phyloP scores from a whole-genome alignment of 495 filamentous ascomycete species.

The Talaromyces thailandensis region DNA sequence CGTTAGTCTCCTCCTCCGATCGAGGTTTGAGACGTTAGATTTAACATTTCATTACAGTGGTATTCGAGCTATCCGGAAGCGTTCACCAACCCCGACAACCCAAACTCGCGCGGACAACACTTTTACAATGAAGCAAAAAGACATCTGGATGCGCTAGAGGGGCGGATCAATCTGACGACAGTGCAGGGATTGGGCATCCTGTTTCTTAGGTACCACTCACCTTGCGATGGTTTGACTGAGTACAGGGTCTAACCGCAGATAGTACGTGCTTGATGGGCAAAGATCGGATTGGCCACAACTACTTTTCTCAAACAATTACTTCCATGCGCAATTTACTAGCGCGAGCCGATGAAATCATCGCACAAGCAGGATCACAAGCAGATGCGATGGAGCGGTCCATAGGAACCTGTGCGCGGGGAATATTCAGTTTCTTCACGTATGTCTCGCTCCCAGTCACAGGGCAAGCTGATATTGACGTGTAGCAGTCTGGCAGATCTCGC shows the following conservation, averaged over 20 bases:
- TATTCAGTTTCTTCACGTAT: conserved; percentile 5
- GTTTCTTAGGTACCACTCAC: background rate
- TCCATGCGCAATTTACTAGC: background rate
- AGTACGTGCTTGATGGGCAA: conserved; percentile 7
- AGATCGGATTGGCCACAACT: conserved; percentile 3
- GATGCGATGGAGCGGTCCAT: conserved; percentile 4
- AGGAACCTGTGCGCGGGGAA: background rate
- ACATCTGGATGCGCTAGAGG: conserved; percentile 10
- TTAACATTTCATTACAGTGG: conserved; percentile 3
- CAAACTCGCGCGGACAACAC: conserved; percentile 12
- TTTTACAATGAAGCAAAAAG: conserved; percentile 12
- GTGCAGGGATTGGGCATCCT: conserved; percentile 10
- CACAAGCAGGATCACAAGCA: background rate
- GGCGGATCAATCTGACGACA: conserved; percentile 8
- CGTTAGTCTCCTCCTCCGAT: conserved; percentile 8
- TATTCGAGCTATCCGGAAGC: conserved; percentile 15
- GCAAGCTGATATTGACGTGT: background rate
- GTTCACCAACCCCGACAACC: conserved; percentile 9
- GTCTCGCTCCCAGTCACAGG: background rate
- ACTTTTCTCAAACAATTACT: conserved; percentile 2
- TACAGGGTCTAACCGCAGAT: background rate
- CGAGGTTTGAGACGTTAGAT: background rate
- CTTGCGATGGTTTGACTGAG: background rate
- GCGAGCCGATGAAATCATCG: conserved; percentile 4
- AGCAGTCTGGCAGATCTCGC: conserved; percentile 6